These are phyloP conservation scores for Colletotrichum karsti DNA, from an alignment of 2,329 filamentous ascomycete genomes.

Conservation along the genomic window DNA sequence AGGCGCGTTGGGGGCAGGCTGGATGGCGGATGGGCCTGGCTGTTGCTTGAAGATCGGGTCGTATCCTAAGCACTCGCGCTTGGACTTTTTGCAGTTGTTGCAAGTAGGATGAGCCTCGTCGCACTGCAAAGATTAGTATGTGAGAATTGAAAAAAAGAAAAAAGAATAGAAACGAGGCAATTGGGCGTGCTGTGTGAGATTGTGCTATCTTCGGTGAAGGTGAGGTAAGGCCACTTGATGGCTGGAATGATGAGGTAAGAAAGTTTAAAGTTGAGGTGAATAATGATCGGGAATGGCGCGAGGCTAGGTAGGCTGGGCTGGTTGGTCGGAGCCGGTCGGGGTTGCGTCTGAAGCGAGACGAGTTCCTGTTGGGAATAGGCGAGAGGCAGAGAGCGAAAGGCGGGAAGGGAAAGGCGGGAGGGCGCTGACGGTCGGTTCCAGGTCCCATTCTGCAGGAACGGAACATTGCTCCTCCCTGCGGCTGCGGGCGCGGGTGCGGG, in stretches of 20 bases:
- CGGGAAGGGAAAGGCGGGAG: neutral
- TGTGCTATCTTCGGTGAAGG: neutral
- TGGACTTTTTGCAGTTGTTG: slow-evolving; percentile 89
- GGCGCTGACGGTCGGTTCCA: slow-evolving; percentile 7
- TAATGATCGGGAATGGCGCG: too few species aligned
- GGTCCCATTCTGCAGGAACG: slow-evolving; percentile 22
- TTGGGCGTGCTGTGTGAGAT: neutral
- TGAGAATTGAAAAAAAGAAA: neutral
- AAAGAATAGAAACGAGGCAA: neutral
- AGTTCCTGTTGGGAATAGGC: neutral
- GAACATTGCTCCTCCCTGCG: slow-evolving; percentile 28
- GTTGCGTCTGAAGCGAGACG: neutral
- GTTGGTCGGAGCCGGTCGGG: neutral
- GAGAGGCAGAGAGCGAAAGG: too few species aligned
- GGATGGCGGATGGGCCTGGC: slow-evolving; percentile 76
- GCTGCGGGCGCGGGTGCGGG: slow-evolving; percentile 5
- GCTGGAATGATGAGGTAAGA: slow-evolving; percentile 12
- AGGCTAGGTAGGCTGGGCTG: too few species aligned
- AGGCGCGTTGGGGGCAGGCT: slow-evolving; percentile 71
- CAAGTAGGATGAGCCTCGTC: slow-evolving; percentile 95
- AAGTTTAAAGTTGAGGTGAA: neutral
- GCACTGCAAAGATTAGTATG: slow-evolving; percentile 66
- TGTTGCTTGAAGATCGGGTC: slow-evolving; percentile 86
- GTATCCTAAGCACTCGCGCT: slow-evolving; percentile 87
- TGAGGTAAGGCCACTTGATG: too few species aligned